Percentiles rank a stretch among this genome's conserved stretches.
These are phyloP conservation scores for Fraxinus paxiana DNA, from an alignment of 305 asterid genomes.

Conservation along the genomic window DNA sequence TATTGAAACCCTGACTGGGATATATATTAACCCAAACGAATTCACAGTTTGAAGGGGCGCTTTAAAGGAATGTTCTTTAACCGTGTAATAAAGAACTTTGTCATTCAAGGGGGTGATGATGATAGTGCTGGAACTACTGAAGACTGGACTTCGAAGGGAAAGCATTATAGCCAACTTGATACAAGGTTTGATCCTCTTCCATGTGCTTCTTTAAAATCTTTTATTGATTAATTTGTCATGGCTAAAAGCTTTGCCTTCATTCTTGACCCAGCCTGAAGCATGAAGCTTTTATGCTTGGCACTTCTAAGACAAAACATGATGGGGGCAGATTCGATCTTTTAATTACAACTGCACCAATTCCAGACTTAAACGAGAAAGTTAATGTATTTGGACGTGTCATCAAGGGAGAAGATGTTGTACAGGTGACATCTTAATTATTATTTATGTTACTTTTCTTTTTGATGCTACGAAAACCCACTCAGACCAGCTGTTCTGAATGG, in stretches of 20 bases:
- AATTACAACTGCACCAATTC: slow-evolving; percentile 70
- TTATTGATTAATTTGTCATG: neutral
- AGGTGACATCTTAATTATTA: slow-evolving; percentile 30
- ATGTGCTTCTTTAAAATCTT: neutral
- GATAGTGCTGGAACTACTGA: slow-evolving; percentile 58
- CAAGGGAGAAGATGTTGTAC: slow-evolving; percentile 67
- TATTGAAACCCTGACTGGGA: neutral
- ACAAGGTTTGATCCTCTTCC: slow-evolving; percentile 58
- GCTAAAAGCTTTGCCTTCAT: neutral
- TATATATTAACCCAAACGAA: slow-evolving; percentile 10
- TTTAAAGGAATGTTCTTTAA: slow-evolving; percentile 79
- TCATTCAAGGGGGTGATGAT: slow-evolving; percentile 77
- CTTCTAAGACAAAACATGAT: slow-evolving; percentile 47
- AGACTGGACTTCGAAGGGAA: slow-evolving; percentile 91
- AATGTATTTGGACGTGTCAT: slow-evolving; percentile 64
- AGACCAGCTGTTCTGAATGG: neutral
- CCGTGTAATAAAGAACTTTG: slow-evolving; percentile 81
- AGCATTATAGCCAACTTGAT: slow-evolving; percentile 76
- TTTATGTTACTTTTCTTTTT: neutral
- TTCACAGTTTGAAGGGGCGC: slow-evolving; percentile 66
- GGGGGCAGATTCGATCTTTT: slow-evolving; percentile 48
- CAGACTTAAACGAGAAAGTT: slow-evolving; percentile 55
- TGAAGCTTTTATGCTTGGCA: slow-evolving; percentile 72
- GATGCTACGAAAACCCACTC: neutral
- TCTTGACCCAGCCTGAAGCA: slow-evolving; percentile 27